Evolutionary conservation across 176 grass and related monocot species (phyloP).

Genomic region (Musa schizocarpa): DNA sequence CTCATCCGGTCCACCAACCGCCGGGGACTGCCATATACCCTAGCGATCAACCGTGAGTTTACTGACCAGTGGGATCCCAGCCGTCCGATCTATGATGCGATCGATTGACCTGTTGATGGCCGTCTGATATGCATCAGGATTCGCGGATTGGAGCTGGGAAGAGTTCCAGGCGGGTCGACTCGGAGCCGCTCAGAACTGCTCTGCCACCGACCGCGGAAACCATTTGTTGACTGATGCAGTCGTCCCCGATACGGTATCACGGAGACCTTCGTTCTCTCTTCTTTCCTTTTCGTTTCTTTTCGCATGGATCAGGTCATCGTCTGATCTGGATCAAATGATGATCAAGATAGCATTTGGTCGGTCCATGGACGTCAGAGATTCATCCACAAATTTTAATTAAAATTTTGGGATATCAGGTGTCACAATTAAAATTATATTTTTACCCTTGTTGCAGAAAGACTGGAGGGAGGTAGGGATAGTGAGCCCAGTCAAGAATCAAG

Average conservation of each 20-base stretch:
- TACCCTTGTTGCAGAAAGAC: conserved; percentile 58
- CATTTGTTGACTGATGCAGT: conserved; percentile 36
- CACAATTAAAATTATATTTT: neutral
- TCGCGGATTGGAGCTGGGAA: conserved; percentile 89
- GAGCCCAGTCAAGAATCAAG: conserved; percentile 85
- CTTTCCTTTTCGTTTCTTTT: neutral
- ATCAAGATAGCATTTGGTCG: neutral
- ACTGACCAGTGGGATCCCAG: neutral
- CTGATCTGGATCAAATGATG: neutral
- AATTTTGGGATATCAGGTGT: too few species aligned
- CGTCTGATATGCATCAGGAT: conserved; percentile 32
- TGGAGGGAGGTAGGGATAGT: conserved; percentile 86
- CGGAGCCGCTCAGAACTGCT: conserved; percentile 82
- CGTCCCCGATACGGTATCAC: conserved; percentile 51
- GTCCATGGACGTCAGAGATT: neutral
- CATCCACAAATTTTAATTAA: neutral
- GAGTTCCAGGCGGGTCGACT: conserved; percentile 65
- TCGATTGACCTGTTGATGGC: neutral
- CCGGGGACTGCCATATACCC: conserved; percentile 55
- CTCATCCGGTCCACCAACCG: conserved; percentile 59
- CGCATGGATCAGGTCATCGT: neutral
- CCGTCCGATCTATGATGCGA: neutral
- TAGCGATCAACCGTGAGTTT: conserved; percentile 65
- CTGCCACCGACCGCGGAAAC: conserved; percentile 74
- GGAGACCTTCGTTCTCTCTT: conserved; percentile 13